Evolutionary conservation across 179 eudicot genomes (phyloP).

Genomic region (Silene noctiflora): DNA sequence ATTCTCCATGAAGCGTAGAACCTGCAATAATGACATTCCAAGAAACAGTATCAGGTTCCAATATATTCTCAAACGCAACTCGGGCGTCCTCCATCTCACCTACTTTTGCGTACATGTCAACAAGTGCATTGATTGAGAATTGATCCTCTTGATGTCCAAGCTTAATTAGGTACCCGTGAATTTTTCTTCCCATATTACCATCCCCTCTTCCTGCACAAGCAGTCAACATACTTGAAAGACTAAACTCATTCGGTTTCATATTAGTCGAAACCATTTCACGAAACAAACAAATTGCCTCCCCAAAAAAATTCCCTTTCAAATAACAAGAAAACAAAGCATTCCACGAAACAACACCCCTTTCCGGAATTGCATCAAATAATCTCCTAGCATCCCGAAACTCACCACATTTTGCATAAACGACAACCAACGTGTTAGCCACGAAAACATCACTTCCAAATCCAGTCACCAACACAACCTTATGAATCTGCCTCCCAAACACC

Average conservation of each 20-base stretch:
- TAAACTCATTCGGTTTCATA: constrained; percentile 62
- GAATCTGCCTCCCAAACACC: constrained; percentile 58
- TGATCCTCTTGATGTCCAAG: constrained; percentile 68
- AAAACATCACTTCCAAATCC: constrained; percentile 70
- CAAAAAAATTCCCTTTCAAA: constrained; percentile 46
- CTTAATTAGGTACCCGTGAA: constrained; percentile 67
- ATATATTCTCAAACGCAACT: constrained; percentile 45
- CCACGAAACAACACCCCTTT: constrained; percentile 82
- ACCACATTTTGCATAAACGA: constrained; percentile 74
- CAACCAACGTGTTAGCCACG: constrained; percentile 70
- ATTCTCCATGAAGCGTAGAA: constrained; percentile 55
- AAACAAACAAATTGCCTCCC: constrained; percentile 62
- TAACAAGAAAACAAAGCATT: constrained; percentile 75
- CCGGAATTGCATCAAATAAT: constrained; percentile 68
- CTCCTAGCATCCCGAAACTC: constrained; percentile 57
- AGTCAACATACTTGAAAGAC: constrained; percentile 69
- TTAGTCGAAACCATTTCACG: constrained; percentile 65
- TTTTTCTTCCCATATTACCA: constrained; percentile 47
- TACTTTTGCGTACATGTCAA: constrained; percentile 82
- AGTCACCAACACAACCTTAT: constrained; percentile 58
- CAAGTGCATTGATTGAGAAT: constrained; percentile 72
- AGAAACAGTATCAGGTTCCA: constrained; percentile 69
- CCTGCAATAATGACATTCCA: constrained; percentile 93
- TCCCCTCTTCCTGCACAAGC: constrained; percentile 67
- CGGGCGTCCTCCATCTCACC: constrained; percentile 48